Base-by-base conservation (phyloP, 2,329 filamentous ascomycete species). In the Graphilbum fragrans region DNA sequence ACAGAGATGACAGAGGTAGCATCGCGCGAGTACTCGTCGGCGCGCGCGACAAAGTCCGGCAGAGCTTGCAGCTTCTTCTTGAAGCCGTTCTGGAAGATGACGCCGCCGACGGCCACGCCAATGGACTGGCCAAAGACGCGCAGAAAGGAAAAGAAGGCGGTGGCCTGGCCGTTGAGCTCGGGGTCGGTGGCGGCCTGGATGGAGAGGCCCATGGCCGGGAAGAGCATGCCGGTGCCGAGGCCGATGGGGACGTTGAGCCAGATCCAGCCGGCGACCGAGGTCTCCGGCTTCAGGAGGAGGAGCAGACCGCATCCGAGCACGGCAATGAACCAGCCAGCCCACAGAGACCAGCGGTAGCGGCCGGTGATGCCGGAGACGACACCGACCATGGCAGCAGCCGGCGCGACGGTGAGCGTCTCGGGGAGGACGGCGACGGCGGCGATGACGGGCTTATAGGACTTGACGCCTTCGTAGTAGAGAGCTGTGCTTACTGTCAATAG, bases 1-100 rank as follows among this genome's bases (percentile, higher is more conserved):
- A 75, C 58, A 45, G 70, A 59, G 0, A 77, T 70, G n/a, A 78
- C 32, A 53, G 0, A 37, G 1, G 72, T 70, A 0, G 74, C 70
- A 52, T 80, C 72, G 41, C 63, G 62, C n/a, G 70, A 70, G 48
- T 72, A 72, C 21, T 61, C 60, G 37, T 64, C 54, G 42, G 48
- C 60, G 2, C 41, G n/a, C 17, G 5, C 10, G 12, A 47, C 41
- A 35, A 48, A 45, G 16, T 35, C 43, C 14, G 48, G 46, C 16
- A 51, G 19, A 5, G 7, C 36, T 11, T 18, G 3, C 22, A 51
- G 46, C 31, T 47, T 43, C 40, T 40, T 38, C 34, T 41, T 41
- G 38, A 51, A 47, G 11, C 29, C 27, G 47, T 65, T 65, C 39
- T 65, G 63, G 51, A 64, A 65, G 8, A 59, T 53, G 20, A 62